Percentiles rank a stretch among this genome's conserved stretches.
These are phyloP conservation scores for Berberis vulgaris DNA, from an alignment of 164 flowering plant species.

Conservation along the genomic window DNA sequence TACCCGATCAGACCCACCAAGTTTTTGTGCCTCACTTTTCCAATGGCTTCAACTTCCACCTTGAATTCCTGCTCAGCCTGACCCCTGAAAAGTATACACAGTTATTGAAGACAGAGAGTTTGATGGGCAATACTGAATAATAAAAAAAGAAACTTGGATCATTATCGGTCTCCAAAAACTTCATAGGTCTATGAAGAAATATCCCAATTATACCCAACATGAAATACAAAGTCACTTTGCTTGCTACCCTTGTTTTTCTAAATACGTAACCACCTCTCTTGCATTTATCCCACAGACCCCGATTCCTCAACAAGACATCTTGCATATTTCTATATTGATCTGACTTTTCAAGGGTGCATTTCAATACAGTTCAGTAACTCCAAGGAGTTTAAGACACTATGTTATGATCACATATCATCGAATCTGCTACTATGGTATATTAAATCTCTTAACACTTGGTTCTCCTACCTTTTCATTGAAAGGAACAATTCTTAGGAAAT, in stretches of 20 bases:
- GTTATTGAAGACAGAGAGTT: neutral
- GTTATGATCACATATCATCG: too few species aligned
- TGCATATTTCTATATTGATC: neutral
- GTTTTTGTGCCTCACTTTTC: slow-evolving; percentile 9
- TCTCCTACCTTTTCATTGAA: too few species aligned
- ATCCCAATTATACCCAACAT: neutral
- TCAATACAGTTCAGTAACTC: neutral
- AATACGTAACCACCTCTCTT: neutral
- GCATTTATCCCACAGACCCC: too few species aligned
- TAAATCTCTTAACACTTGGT: too few species aligned
- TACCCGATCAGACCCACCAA: slow-evolving; percentile 8
- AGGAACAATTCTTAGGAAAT: too few species aligned
- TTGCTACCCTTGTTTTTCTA: neutral
- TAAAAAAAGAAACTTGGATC: neutral
- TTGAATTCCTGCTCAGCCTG: slow-evolving; percentile 9
- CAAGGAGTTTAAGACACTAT: neutral
- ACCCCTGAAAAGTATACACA: slow-evolving; percentile 3
- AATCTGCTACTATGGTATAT: too few species aligned
- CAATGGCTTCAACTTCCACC: slow-evolving; percentile 13
- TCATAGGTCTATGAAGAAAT: too few species aligned
- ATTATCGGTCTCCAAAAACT: too few species aligned
- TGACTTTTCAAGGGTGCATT: neutral
- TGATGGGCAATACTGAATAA: neutral
- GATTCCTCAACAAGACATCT: neutral
- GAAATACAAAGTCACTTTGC: neutral